These are phyloP conservation scores for Chaetomium fimeti DNA, from an alignment of 495 filamentous ascomycete genomes.

Conservation along the genomic window DNA sequence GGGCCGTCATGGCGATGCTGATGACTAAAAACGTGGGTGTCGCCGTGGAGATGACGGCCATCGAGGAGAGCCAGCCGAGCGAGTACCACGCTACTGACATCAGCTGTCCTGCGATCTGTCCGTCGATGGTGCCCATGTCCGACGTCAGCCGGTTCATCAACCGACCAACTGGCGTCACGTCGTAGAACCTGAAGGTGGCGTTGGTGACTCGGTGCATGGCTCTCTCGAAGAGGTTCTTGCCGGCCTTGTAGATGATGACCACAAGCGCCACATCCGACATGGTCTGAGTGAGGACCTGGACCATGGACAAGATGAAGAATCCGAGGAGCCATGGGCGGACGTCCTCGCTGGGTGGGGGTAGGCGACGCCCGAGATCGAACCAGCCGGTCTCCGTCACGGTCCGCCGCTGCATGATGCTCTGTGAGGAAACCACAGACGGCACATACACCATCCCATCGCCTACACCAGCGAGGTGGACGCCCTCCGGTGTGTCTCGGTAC, in stretches of 20 bases:
- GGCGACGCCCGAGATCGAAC: conserved; percentile 45
- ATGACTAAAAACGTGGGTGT: conserved; percentile 74
- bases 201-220: conserved; percentile 67
- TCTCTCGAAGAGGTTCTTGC: conserved; percentile 65
- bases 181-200: conserved; percentile 84
- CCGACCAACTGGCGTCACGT: conserved; percentile 77
- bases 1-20: conserved; percentile 58
- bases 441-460: neutral
- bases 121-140: conserved; percentile 81
- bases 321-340: conserved; percentile 70
- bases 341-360: conserved; percentile 65
- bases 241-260: conserved; percentile 70
- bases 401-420: conserved; percentile 6
- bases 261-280: conserved; percentile 60
- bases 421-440: conserved; percentile 4
- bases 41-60: conserved; percentile 70
- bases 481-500: conserved; percentile 45
- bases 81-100: conserved; percentile 60
- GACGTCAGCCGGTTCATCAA: conserved; percentile 85
- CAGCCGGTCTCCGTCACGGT: conserved; percentile 25
- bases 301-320: conserved; percentile 60
- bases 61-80: conserved; percentile 67
- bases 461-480: neutral
- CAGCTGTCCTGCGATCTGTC: conserved; percentile 69
- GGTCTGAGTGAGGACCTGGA: conserved; percentile 55